These are phyloP conservation scores for Plantago major DNA, from an alignment of 257 asterid genomes.

Conservation along the genomic window DNA sequence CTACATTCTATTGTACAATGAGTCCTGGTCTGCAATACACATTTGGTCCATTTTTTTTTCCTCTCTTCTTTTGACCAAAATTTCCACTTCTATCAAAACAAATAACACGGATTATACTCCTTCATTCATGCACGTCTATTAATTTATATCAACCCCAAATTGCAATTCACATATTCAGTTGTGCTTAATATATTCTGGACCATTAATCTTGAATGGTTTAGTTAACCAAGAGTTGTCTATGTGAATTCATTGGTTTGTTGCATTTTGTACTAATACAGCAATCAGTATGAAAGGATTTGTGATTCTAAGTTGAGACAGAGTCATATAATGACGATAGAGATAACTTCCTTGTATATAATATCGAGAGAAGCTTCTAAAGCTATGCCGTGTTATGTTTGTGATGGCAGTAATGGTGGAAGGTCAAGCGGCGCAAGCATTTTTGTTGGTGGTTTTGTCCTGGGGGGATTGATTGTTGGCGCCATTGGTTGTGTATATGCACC, in stretches of 20 bases:
- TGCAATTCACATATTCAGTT: not conserved
- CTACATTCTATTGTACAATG: constrained; percentile 1
- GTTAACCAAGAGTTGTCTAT: no score
- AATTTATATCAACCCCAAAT: no score
- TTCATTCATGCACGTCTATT: no score
- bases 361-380: constrained; percentile 1
- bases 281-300: no score
- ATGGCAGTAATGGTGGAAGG: constrained; percentile 64
- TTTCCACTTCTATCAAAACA: not conserved
- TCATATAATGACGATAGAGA: no score
- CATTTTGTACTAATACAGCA: no score
- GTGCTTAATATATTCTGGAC: constrained; percentile 2
- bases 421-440: constrained; percentile 50
- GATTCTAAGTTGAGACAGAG: no score
- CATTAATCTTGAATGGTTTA: no score
- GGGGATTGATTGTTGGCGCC: constrained; percentile 86
- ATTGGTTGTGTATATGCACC: constrained; percentile 91
- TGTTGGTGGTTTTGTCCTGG: constrained; percentile 88
- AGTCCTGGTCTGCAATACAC: not conserved
- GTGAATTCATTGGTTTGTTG: no score
- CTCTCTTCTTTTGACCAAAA: not conserved
- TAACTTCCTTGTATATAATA: no score
- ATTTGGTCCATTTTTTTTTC: not conserved
- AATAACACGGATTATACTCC: no score
- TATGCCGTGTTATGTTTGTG: constrained; percentile 15